Percentiles rank a stretch among this genome's conserved stretches.
phyloP scores from a whole-genome alignment of 2,329 filamentous ascomycete genomes.

The Verticillium albo-atrum region DNA sequence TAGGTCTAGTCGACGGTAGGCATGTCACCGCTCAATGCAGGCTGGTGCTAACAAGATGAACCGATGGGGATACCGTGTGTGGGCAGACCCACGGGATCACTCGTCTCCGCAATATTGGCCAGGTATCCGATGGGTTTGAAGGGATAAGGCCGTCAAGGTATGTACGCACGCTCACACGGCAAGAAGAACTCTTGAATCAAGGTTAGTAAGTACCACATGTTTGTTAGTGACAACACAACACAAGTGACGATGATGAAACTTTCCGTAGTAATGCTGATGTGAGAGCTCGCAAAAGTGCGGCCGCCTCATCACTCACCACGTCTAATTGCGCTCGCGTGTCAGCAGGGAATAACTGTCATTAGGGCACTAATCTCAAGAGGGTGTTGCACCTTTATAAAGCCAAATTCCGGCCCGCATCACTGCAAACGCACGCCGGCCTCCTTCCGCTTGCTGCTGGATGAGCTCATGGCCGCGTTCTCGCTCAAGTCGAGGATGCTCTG shows the following conservation, averaged over 20 bases:
- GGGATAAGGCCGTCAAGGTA: too few species aligned
- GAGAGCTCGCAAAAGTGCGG: neutral
- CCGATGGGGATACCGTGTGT: neutral
- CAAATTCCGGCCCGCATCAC: conserved; percentile 20
- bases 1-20: neutral
- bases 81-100: neutral
- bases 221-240: neutral
- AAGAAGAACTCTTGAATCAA: neutral
- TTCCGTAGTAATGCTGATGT: neutral
- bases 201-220: neutral
- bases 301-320: neutral
- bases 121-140: too few species aligned
- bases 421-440: conserved; percentile 62
- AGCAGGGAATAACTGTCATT: conserved; percentile 14
- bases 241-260: neutral
- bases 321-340: conserved; percentile 9
- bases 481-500: conserved; percentile 63
- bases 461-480: conserved; percentile 58
- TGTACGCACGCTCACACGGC: too few species aligned
- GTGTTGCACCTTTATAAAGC: conserved; percentile 16
- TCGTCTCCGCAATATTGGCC: too few species aligned
- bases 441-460: conserved; percentile 57
- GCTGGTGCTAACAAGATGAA: neutral
- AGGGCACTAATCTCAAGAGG: conserved; percentile 13
- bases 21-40: neutral